Evolutionary conservation across 768 basidiomycete genomes (phyloP).

Genomic region (Mycena metata): DNA sequence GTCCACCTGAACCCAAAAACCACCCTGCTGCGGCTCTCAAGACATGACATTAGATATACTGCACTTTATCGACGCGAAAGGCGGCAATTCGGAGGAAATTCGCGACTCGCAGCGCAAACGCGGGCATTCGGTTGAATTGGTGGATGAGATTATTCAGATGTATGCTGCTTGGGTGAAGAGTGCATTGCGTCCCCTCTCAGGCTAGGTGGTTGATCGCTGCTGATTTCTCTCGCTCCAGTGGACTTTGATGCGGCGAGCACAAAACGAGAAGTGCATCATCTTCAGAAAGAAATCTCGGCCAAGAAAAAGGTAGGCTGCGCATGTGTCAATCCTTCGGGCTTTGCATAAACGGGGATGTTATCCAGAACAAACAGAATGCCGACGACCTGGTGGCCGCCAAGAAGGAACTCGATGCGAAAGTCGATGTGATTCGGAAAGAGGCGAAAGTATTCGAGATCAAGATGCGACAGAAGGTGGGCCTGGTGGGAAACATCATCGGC

Average conservation of each 20-base stretch:
- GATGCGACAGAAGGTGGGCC: slow-evolving; percentile 86
- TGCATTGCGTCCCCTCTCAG: slow-evolving; percentile 61
- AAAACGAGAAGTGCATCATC: slow-evolving; percentile 86
- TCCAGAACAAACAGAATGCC: slow-evolving; percentile 75
- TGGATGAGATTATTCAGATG: slow-evolving; percentile 94
- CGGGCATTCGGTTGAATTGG: slow-evolving; percentile 89
- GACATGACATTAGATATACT: slow-evolving; percentile 87
- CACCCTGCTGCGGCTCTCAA: not conserved
- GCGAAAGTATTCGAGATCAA: slow-evolving; percentile 79
- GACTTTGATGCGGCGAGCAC: slow-evolving; percentile 86
- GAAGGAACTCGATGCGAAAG: slow-evolving; percentile 85
- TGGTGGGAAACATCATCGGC: slow-evolving; percentile 94
- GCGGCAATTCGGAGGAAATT: slow-evolving; percentile 92
- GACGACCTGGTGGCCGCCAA: slow-evolving; percentile 90
- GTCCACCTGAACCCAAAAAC: too few species aligned
- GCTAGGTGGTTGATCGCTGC: slow-evolving; percentile 16
- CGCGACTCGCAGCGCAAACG: slow-evolving; percentile 94
- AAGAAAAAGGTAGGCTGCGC: slow-evolving; percentile 86
- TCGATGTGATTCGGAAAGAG: slow-evolving; percentile 81
- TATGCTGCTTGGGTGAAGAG: slow-evolving; percentile 96
- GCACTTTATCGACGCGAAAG: slow-evolving; percentile 87
- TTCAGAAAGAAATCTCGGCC: slow-evolving; percentile 94
- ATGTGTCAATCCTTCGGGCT: not conserved
- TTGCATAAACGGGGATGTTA: too few species aligned
- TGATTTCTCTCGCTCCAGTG: slow-evolving; percentile 63